Percentiles rank a stretch among this genome's conserved stretches.
Conservation (phyloP, 345 rosid species). For the Eucalyptus sp. region DNA sequence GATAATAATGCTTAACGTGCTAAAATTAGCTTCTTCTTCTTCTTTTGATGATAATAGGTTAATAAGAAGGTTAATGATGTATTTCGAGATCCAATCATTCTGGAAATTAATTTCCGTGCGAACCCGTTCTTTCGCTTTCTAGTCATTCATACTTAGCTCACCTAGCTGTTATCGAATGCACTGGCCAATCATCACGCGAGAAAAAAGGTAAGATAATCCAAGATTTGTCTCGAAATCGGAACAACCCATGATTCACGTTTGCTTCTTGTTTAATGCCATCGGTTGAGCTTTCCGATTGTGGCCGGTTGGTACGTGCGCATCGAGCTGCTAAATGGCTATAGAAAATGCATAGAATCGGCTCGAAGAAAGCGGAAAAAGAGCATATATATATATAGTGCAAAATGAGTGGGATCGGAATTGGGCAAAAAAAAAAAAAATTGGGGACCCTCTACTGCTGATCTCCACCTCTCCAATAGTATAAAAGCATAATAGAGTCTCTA, state of each 20-base stretch:
- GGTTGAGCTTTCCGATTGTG: neutral
- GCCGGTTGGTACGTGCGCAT: neutral
- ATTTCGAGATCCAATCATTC: neutral
- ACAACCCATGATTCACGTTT: neutral
- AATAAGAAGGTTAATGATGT: neutral
- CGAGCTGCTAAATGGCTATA: neutral
- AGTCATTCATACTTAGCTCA: neutral
- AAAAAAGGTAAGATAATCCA: neutral
- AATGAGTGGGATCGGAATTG: neutral
- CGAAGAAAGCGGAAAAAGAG: neutral
- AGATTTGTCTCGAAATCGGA: neutral
- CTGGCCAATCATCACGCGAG: neutral
- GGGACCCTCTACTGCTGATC: neutral
- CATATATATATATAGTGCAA: neutral
- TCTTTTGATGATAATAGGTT: neutral
- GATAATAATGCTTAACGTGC: neutral
- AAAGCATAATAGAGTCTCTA: neutral
- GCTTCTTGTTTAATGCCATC: neutral
- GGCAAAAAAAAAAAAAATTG: neutral
- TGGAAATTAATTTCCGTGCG: neutral
- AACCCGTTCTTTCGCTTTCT: neutral
- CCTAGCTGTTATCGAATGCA: too few relatives aligned
- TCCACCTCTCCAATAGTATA: neutral
- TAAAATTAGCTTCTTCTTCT: neutral
- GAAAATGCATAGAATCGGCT: neutral